phyloP scores from a whole-genome alignment of 768 basidiomycete genomes.

The Fistulinella prunicolor region DNA sequence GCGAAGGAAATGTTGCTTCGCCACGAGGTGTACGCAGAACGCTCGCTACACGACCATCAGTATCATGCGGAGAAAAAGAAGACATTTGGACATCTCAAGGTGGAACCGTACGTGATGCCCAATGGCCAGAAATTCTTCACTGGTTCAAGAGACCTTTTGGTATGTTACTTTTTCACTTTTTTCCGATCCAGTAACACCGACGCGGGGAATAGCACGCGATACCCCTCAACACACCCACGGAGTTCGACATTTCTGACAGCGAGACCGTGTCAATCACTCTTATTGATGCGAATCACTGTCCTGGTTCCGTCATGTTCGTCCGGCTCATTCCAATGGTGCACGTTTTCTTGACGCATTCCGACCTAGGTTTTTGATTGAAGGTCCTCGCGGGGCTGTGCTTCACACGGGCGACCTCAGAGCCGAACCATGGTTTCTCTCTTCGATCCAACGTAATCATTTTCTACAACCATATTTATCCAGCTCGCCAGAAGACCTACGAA shows the following conservation, averaged over 20 bases:
- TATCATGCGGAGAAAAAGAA: constrained; percentile 31
- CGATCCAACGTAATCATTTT: constrained; percentile 63
- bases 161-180: not conserved
- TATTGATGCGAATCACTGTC: constrained; percentile 93
- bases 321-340: not conserved
- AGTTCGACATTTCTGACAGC: constrained; percentile 51
- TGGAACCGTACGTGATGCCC: constrained; percentile 44
- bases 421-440: constrained; percentile 76
- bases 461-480: constrained; percentile 65
- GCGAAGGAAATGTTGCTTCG: constrained; percentile 83
- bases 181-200: not conserved
- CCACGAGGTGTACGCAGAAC: constrained; percentile 68
- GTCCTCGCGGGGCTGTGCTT: constrained; percentile 63
- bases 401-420: constrained; percentile 94
- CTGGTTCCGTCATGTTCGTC: constrained; percentile 85
- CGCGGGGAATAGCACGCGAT: constrained; percentile 45
- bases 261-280: constrained; percentile 71
- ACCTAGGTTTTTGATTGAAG: constrained; percentile 80
- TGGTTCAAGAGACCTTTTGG: constrained; percentile 59
- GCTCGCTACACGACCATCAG: constrained; percentile 51
- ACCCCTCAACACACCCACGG: constrained; percentile 62
- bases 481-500: constrained; percentile 21
- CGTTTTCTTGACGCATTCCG: not conserved
- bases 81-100: constrained; percentile 67
- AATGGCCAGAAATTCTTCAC: constrained; percentile 48